Evolutionary conservation across 1,284 basidiomycete species (phyloP).

Genomic region (Vanrija humicola): DNA sequence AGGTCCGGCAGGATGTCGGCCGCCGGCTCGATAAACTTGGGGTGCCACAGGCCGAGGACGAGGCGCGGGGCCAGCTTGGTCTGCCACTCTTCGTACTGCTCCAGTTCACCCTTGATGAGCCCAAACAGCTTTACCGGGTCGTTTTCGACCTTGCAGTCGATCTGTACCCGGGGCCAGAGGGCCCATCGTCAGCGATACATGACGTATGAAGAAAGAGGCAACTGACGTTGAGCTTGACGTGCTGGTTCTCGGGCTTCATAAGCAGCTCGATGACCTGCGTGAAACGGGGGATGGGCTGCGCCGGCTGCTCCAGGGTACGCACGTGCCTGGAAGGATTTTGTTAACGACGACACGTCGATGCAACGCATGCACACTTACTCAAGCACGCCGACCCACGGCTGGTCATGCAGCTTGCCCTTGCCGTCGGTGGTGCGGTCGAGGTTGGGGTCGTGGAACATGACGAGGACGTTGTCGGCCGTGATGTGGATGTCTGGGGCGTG

Average conservation of each 20-base stretch:
- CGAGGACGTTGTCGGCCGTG: slow-evolving; percentile 78
- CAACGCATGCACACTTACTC: slow-evolving; percentile 32
- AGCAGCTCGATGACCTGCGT: slow-evolving; percentile 73
- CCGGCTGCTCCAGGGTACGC: slow-evolving; percentile 73
- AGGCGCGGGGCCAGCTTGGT: slow-evolving; percentile 81
- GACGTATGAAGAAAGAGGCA: slow-evolving; percentile 67
- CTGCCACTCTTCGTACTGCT: slow-evolving; percentile 69
- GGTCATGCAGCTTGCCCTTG: slow-evolving; percentile 53
- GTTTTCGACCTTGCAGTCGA: slow-evolving; percentile 74
- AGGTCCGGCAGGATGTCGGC: slow-evolving; percentile 73
- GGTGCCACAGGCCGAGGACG: slow-evolving; percentile 66
- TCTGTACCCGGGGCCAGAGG: slow-evolving; percentile 48
- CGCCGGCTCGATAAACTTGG: slow-evolving; percentile 77
- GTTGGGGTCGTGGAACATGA: slow-evolving; percentile 93
- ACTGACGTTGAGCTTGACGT: slow-evolving; percentile 74
- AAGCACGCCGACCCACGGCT: slow-evolving; percentile 50
- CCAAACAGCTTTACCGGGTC: slow-evolving; percentile 80
- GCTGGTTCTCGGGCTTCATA: slow-evolving; percentile 59
- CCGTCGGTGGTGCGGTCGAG: slow-evolving; percentile 57
- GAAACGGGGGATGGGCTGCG: slow-evolving; percentile 83
- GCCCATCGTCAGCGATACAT: slow-evolving; percentile 68
- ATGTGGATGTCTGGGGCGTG: slow-evolving; percentile 81
- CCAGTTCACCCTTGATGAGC: slow-evolving; percentile 74
- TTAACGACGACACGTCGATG: not conserved
- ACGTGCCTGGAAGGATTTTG: slow-evolving; percentile 54